Evolutionary conservation across 1,284 basidiomycete species (phyloP), one percentile per base, ranked within the genome.

Genomic region (Tylopilus sp.): DNA sequence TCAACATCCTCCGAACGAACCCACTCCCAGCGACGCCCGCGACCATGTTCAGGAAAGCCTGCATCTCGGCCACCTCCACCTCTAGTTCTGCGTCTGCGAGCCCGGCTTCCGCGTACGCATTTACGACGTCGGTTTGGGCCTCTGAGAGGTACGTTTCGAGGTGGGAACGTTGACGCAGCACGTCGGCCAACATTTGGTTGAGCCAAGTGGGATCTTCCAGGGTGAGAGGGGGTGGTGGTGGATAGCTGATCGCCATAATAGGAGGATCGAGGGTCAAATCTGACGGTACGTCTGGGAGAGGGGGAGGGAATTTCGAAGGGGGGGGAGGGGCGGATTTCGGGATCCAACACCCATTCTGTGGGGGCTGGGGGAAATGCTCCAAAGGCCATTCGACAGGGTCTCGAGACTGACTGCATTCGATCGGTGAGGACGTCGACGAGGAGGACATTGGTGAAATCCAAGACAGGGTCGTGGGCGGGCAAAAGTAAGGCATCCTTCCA

Each of bases 361-460:
- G 66, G 10, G 64, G 66, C 2, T 53, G 35, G 23, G 63, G 63
- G 31, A 68, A 64, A 6, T 25, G 54, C 18, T 64, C 61, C 23
- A 65, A 44, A 6, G 63, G 66, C 62, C 59, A 68, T 51, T 54
- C 43, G 31, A 46, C 49, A 5, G 49, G 34, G 34, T 35, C 4
- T 30, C 11, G 41, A 16, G 41, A 0, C 6, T 30, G 44, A 28
- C 21, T 9, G 36, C 15, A 33, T 29, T 37, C 44, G 11, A n/a
- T 38, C 4, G 25, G 40, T 30, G 45, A 41, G 26, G 50, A 57
- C 26, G 16, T 18, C 1, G 49, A 35, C 1, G 49, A 35, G 12
- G 46, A 44, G 19, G 48, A 51, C 46, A 46, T 59, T 31, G 28
- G 13, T 9, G 16, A 38, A 3, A 51, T 33, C n/a, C 3, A 2